These are phyloP conservation scores for Colletotrichum caudatum DNA, from an alignment of 2,329 filamentous ascomycete genomes.

Conservation along the genomic window DNA sequence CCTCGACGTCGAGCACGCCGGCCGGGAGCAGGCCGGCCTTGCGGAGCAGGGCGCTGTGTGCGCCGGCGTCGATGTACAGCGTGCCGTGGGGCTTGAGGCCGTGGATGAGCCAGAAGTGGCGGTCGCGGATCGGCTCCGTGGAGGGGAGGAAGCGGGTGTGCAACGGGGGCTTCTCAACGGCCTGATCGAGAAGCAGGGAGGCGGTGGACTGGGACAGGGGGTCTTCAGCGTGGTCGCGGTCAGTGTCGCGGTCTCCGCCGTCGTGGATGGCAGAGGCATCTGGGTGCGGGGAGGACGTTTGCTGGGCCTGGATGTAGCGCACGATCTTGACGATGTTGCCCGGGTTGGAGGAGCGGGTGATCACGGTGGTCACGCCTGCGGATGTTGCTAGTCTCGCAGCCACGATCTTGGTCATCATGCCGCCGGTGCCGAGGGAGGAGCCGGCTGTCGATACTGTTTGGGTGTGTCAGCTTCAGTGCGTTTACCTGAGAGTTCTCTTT, in stretches of 20 bases:
- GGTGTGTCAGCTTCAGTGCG: not conserved
- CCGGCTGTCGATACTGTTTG: conserved; percentile 83
- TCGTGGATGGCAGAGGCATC: conserved; percentile 35
- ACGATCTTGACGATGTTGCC: conserved; percentile 93
- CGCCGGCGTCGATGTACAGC: conserved; percentile 92
- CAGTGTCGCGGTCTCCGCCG: conserved; percentile 38
- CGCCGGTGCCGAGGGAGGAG: conserved; percentile 89
- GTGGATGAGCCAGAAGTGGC: conserved; percentile 97
- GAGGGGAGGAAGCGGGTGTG: conserved; percentile 95
- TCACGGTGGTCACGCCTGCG: conserved; percentile 94
- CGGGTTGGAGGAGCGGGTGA: conserved; percentile 92
- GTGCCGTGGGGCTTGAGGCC: conserved; percentile 91
- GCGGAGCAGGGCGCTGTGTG: conserved; percentile 80
- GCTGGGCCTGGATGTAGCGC: conserved; percentile 75
- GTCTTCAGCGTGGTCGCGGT: conserved; percentile 49
- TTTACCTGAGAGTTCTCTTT: not conserved
- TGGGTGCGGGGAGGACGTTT: conserved; percentile 45
- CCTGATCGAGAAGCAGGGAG: conserved; percentile 55
- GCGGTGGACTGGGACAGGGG: conserved; percentile 55
- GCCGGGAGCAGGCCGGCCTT: conserved; percentile 91
- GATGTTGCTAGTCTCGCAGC: conserved; percentile 92
- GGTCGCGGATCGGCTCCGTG: conserved; percentile 85
- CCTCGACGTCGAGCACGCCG: conserved; percentile 91
- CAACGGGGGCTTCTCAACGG: conserved; percentile 67
- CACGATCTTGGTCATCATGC: conserved; percentile 98